phyloP scores from a whole-genome alignment of 2,329 filamentous ascomycete species.

The Metarhizium album region DNA sequence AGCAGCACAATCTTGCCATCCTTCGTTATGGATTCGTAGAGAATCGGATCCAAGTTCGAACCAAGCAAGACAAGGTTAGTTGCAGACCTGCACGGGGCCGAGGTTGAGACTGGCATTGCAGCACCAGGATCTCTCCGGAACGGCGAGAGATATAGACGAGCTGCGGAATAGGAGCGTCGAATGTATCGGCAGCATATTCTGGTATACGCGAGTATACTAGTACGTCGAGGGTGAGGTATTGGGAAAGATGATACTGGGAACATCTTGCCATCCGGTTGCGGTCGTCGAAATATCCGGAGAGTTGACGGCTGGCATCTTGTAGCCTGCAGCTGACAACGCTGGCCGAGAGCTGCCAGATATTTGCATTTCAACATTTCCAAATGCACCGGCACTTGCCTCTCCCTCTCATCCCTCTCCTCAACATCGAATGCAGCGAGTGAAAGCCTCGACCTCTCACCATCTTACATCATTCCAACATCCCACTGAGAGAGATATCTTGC shows the following conservation, averaged over 20 bases:
- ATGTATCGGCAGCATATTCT: not conserved
- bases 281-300: not conserved
- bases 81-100: not conserved
- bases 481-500: too few species aligned
- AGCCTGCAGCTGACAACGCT: not conserved
- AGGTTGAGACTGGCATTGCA: not conserved
- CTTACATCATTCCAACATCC: too few species aligned
- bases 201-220: not conserved
- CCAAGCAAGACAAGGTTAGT: not conserved
- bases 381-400: not conserved
- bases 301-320: not conserved
- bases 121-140: too few species aligned
- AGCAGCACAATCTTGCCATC: too few species aligned
- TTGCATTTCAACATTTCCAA: not conserved
- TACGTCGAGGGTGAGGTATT: not conserved
- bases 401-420: not conserved
- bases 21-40: too few species aligned
- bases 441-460: too few species aligned
- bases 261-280: not conserved
- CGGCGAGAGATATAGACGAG: too few species aligned
- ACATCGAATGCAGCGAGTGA: too few species aligned
- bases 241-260: not conserved
- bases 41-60: not conserved
- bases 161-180: not conserved
- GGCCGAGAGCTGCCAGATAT: not conserved